Evolutionary conservation across 2,329 filamentous ascomycete species (phyloP).

Genomic region (Fusarium fujikuroi): DNA sequence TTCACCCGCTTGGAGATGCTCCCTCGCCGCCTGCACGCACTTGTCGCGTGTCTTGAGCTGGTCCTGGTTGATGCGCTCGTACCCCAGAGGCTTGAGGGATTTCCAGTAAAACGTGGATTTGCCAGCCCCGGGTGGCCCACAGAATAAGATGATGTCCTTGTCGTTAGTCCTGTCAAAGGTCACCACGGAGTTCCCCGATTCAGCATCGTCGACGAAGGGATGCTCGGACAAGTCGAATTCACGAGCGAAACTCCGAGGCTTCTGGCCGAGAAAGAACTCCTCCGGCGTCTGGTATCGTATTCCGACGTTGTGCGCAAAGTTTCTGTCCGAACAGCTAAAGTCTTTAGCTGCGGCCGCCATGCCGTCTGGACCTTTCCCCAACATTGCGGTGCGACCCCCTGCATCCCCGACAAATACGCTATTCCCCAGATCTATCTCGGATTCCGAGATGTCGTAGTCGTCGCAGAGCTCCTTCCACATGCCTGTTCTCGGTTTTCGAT

Average conservation of each 20-base stretch:
- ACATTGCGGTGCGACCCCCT: constrained; percentile 64
- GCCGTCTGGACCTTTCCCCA: constrained; percentile 37
- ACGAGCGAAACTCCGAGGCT: constrained; percentile 72
- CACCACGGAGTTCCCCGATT: constrained; percentile 45
- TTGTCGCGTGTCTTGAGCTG: constrained; percentile 78
- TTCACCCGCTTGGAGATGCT: constrained; percentile 70
- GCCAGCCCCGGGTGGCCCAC: constrained; percentile 87
- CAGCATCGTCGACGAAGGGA: constrained; percentile 45
- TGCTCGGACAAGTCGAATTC: constrained; percentile 77
- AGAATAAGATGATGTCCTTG: constrained; percentile 84
- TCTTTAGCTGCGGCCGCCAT: constrained; percentile 58
- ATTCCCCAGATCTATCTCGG: constrained; percentile 71
- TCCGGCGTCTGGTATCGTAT: constrained; percentile 88
- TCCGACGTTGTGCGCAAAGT: constrained; percentile 87
- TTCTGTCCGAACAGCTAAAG: constrained; percentile 75
- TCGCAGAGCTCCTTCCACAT: constrained; percentile 80
- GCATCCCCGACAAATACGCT: constrained; percentile 95
- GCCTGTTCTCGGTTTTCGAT: constrained; percentile 85
- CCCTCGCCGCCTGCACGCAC: constrained; percentile 77
- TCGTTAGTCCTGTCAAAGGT: constrained; percentile 70
- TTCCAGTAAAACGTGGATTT: constrained; percentile 93
- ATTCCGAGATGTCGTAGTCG: constrained; percentile 68
- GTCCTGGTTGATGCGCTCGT: constrained; percentile 91
- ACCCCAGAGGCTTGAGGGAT: constrained; percentile 79
- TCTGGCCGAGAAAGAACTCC: constrained; percentile 83